phyloP scores from a whole-genome alignment of 2,329 filamentous ascomycete genomes.

The Rhinocladiella mackenziei region DNA sequence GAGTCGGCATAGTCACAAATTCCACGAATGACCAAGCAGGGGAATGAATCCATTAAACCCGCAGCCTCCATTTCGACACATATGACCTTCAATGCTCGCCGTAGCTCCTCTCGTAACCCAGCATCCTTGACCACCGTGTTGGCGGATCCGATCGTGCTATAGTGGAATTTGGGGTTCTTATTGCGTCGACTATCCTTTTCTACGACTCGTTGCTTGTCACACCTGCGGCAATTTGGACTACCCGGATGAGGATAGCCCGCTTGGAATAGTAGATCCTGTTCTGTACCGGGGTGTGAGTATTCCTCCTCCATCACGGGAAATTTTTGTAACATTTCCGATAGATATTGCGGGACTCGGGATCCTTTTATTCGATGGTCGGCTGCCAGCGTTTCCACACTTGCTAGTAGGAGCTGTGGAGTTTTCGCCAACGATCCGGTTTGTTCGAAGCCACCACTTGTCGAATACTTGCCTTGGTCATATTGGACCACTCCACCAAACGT shows the following conservation, averaged over 20 bases:
- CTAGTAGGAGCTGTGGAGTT: neutral
- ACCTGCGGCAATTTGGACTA: neutral
- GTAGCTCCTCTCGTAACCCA: neutral
- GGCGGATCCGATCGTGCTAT: neutral
- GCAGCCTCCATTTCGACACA: slow-evolving; percentile 2
- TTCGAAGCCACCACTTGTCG: neutral
- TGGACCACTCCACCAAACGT: neutral
- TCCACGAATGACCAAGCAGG: neutral
- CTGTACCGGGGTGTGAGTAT: neutral
- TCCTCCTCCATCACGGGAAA: neutral
- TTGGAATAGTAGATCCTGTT: neutral
- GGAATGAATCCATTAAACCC: slow-evolving; percentile 1
- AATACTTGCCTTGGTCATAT: slow-evolving; percentile 1
- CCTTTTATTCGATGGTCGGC: slow-evolving; percentile 1
- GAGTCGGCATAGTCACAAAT: slow-evolving; percentile 14
- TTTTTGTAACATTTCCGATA: neutral
- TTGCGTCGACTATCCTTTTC: neutral
- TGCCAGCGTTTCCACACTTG: neutral
- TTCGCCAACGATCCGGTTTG: neutral
- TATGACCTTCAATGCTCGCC: neutral
- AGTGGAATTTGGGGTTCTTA: neutral
- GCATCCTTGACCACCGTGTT: neutral
- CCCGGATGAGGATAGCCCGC: neutral
- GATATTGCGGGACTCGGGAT: neutral
- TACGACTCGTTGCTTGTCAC: neutral